These are phyloP conservation scores for Galerina sulciceps DNA, from an alignment of 768 basidiomycete genomes.

Conservation along the genomic window DNA sequence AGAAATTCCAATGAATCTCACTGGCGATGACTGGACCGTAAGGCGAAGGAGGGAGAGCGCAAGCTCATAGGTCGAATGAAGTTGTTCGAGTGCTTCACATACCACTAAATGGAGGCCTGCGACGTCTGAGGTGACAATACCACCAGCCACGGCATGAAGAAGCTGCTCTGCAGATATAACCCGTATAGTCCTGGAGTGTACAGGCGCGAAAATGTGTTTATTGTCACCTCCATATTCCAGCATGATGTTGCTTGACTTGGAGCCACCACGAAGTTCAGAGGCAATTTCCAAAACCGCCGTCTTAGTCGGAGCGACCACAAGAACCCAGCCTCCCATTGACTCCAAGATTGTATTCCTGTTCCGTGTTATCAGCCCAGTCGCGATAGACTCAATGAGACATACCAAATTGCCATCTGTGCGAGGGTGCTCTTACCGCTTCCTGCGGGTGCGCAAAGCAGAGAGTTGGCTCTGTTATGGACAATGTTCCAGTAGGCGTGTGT, in stretches of 20 bases:
- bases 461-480: slow-evolving; percentile 66
- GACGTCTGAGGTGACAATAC: slow-evolving; percentile 29
- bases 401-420: slow-evolving; percentile 77
- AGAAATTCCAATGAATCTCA: slow-evolving; percentile 79
- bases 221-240: slow-evolving; percentile 30
- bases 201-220: slow-evolving; percentile 28
- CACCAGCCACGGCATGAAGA: slow-evolving; percentile 43
- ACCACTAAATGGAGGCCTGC: slow-evolving; percentile 66
- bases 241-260: slow-evolving; percentile 42
- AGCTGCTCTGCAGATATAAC: slow-evolving; percentile 60
- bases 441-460: slow-evolving; percentile 78
- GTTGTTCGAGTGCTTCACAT: slow-evolving; percentile 84
- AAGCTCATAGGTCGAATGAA: slow-evolving; percentile 84
- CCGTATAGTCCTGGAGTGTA: slow-evolving; percentile 51
- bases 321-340: slow-evolving; percentile 51
- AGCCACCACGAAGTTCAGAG: slow-evolving; percentile 51
- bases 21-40: slow-evolving; percentile 60
- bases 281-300: slow-evolving; percentile 59
- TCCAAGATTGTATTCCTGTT: slow-evolving; percentile 60
- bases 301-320: slow-evolving; percentile 66
- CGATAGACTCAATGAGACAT: slow-evolving; percentile 26
- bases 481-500: slow-evolving; percentile 89
- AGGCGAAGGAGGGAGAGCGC: slow-evolving; percentile 74
- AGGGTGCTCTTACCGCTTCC: slow-evolving; percentile 83
- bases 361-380: neutral